Conservation (phyloP, 2,329 filamentous ascomycete species). For the Pseudogymnoascus sp. region DNA sequence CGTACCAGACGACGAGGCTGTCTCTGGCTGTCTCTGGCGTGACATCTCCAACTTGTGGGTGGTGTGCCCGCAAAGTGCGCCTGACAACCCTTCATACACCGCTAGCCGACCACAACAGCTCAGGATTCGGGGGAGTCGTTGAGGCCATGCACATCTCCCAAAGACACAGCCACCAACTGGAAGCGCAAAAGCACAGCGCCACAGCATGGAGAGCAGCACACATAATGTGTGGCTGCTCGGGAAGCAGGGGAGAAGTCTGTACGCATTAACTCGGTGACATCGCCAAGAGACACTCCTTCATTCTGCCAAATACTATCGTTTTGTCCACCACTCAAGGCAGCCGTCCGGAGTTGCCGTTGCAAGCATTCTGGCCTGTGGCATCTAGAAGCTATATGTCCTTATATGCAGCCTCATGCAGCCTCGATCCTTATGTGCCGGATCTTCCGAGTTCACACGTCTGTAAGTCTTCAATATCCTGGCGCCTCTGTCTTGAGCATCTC, state of each 20-base stretch:
- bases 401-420: neutral
- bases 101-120: neutral
- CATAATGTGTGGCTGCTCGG: neutral
- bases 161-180: slow-evolving; percentile 2
- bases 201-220: neutral
- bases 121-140: neutral
- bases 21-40: neutral
- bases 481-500: neutral
- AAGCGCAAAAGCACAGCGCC: neutral
- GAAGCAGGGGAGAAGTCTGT: neutral
- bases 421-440: neutral
- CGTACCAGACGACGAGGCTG: slow-evolving; percentile 6
- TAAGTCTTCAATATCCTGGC: neutral
- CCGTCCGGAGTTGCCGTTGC: neutral
- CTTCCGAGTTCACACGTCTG: neutral
- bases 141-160: neutral
- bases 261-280: neutral
- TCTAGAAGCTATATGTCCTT: neutral
- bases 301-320: neutral
- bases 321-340: neutral
- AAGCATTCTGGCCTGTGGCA: neutral
- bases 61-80: neutral
- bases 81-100: neutral
- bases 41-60: neutral
- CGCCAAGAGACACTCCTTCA: neutral